phyloP scores from a whole-genome alignment of 108 stramenopile species.

The Pseudonitzschia multiseries region DNA sequence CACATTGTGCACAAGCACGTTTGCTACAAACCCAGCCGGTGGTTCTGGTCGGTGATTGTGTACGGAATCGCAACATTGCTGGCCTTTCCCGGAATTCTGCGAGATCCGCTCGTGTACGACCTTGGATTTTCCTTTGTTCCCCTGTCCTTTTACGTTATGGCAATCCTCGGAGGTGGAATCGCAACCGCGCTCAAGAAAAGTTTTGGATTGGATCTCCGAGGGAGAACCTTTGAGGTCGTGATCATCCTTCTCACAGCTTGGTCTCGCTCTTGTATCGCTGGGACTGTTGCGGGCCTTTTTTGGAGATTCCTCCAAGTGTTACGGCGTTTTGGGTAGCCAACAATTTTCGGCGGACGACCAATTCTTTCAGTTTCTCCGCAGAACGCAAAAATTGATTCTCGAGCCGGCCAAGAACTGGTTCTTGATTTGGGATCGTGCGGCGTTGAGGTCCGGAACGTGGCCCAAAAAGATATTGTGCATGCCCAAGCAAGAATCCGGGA shows the following conservation, averaged over 20 bases:
- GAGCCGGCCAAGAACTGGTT: conserved; percentile 41
- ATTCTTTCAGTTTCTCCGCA: conserved; percentile 5
- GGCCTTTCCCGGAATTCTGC: conserved; percentile 67
- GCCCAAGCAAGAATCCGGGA: conserved; percentile 40
- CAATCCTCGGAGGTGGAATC: conserved; percentile 72
- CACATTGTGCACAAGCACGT: conserved; percentile 93
- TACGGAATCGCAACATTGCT: conserved; percentile 51
- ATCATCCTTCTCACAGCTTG: conserved; percentile 68
- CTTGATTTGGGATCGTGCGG: conserved; percentile 46
- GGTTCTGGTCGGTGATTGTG: conserved; percentile 71
- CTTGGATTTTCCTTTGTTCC: conserved; percentile 63
- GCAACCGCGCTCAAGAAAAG: conserved; percentile 63
- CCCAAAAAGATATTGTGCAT: conserved; percentile 44
- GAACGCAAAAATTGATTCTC: conserved; percentile 29
- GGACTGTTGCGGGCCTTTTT: conserved; percentile 78
- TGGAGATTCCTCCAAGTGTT: conserved; percentile 61
- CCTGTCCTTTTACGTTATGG: conserved; percentile 70
- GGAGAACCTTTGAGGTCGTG: conserved; percentile 65
- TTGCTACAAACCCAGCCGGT: conserved; percentile 86
- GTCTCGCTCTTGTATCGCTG: conserved; percentile 60
- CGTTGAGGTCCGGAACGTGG: conserved; percentile 41
- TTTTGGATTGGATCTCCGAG: conserved; percentile 74
- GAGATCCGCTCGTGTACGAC: conserved; percentile 79
- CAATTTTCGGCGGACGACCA: conserved; percentile 12
- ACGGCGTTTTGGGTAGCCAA: conserved; percentile 47